Percentiles rank a stretch among this genome's conserved stretches.
These are phyloP conservation scores for Yarrowia keelungensis DNA, from an alignment of 805 yeast genomes.

Conservation along the genomic window DNA sequence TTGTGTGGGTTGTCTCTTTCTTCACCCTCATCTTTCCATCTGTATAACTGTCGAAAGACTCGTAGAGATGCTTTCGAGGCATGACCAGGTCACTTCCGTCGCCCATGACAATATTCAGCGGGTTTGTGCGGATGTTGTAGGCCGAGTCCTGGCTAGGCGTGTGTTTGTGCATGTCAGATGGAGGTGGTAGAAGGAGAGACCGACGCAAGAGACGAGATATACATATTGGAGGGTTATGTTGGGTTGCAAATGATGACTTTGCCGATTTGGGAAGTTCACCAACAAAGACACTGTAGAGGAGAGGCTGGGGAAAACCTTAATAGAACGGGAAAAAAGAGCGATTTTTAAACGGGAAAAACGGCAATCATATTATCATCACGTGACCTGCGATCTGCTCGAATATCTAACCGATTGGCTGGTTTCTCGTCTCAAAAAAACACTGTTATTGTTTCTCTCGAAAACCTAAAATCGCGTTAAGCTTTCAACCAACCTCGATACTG, in stretches of 20 bases:
- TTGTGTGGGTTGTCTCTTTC: no score
- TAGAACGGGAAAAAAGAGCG: background rate
- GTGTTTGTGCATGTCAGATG: slow-evolving; percentile 43
- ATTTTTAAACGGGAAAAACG: background rate
- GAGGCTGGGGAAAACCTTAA: background rate
- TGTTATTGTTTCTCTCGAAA: background rate
- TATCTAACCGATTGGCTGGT: background rate
- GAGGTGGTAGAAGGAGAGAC: background rate
- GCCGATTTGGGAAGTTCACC: slow-evolving; percentile 1
- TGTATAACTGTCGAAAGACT: slow-evolving; percentile 3
- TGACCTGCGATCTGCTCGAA: background rate
- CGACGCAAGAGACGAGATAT: slow-evolving; percentile 10
- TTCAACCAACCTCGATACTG: slow-evolving; percentile 11
- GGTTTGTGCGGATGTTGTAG: slow-evolving; percentile 48
- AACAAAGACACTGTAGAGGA: slow-evolving; percentile 28
- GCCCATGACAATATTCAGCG: slow-evolving; percentile 48
- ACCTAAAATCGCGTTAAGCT: background rate
- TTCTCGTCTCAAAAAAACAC: background rate
- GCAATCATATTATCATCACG: background rate
- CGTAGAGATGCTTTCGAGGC: slow-evolving; percentile 35
- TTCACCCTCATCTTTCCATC: no score
- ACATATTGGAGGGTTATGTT: background rate
- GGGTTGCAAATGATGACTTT: slow-evolving; percentile 20
- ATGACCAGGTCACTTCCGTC: slow-evolving; percentile 50
- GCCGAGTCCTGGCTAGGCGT: slow-evolving; percentile 45